A percentile compares a stretch with the other conserved stretches of the same genome.
These are phyloP conservation scores for Vitis riparia DNA, from an alignment of 164 flowering plant genomes.

Conservation along the genomic window DNA sequence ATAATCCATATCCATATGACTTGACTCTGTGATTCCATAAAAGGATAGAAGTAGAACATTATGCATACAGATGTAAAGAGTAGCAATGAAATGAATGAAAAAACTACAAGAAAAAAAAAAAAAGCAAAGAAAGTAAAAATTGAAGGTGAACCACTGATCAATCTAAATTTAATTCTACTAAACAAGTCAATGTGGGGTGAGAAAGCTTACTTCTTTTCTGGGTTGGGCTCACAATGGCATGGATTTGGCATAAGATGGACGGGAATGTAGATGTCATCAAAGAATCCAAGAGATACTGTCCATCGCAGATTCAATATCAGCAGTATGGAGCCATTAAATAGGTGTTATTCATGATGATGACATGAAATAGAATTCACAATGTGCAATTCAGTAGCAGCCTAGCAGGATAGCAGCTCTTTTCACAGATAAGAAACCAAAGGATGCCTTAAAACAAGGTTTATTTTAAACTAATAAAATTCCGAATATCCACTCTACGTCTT, in stretches of 20 bases:
- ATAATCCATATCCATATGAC: constrained; percentile 57
- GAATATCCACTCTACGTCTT: too few species aligned
- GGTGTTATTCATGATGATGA: background rate
- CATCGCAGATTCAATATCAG: constrained; percentile 8
- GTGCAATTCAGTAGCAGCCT: background rate
- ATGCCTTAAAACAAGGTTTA: too few species aligned
- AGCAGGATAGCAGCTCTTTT: too few species aligned
- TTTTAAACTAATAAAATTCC: too few species aligned
- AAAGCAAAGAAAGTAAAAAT: too few species aligned
- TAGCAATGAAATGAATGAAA: too few species aligned
- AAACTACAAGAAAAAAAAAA: background rate
- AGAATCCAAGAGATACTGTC: constrained; percentile 91
- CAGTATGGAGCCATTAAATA: background rate
- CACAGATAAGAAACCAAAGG: too few species aligned
- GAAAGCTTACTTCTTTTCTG: constrained; percentile 39
- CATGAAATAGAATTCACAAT: background rate
- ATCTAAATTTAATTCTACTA: background rate
- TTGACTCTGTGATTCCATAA: constrained; percentile 31
- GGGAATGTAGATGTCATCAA: constrained; percentile 76
- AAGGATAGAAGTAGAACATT: background rate
- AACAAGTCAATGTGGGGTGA: background rate
- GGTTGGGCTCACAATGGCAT: constrained; percentile 30
- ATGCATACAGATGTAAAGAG: too few species aligned
- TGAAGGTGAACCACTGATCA: too few species aligned
- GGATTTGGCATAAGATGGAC: constrained; percentile 51